Percentiles rank a stretch among this genome's conserved stretches.
Conservation (phyloP, 257 asterid genomes). For the Forsythia viridissima region DNA sequence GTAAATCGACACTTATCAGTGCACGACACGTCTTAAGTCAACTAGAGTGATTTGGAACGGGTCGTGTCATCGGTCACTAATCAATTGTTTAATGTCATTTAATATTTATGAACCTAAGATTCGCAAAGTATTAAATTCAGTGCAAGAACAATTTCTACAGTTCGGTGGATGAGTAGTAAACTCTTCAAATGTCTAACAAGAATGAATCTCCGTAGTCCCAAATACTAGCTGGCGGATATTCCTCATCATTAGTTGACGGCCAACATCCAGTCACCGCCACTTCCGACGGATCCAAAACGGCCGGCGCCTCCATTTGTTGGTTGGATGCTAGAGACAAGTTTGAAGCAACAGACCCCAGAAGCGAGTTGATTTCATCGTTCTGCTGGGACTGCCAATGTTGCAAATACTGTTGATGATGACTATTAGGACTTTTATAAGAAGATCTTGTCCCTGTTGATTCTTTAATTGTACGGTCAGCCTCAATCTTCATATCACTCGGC, state of each 20-base stretch:
- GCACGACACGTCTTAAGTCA: too few species aligned
- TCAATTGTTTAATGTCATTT: too few species aligned
- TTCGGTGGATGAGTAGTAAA: not conserved
- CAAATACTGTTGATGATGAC: constrained; percentile 5
- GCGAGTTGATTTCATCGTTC: constrained; percentile 48
- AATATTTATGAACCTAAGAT: too few species aligned
- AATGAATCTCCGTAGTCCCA: constrained; percentile 78
- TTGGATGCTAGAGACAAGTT: constrained; percentile 31
- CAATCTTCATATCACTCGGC: not conserved
- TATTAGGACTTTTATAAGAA: constrained; percentile 51
- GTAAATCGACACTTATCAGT: too few species aligned
- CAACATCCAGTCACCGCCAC: constrained; percentile 36
- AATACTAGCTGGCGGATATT: constrained; percentile 42
- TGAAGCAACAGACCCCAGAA: constrained; percentile 43
- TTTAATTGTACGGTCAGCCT: constrained; percentile 31
- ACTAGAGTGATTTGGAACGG: too few species aligned
- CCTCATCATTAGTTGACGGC: constrained; percentile 58
- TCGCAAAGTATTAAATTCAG: too few species aligned
- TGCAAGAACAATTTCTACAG: too few species aligned
- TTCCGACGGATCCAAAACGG: constrained; percentile 33
- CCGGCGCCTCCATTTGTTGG: constrained; percentile 29
- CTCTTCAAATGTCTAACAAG: constrained; percentile 61
- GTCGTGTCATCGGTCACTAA: too few species aligned
- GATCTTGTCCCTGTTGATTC: constrained; percentile 21
- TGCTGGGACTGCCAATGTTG: constrained; percentile 16